phyloP scores from a whole-genome alignment of 306 rosid genomes.

The Glycine tomentella region DNA sequence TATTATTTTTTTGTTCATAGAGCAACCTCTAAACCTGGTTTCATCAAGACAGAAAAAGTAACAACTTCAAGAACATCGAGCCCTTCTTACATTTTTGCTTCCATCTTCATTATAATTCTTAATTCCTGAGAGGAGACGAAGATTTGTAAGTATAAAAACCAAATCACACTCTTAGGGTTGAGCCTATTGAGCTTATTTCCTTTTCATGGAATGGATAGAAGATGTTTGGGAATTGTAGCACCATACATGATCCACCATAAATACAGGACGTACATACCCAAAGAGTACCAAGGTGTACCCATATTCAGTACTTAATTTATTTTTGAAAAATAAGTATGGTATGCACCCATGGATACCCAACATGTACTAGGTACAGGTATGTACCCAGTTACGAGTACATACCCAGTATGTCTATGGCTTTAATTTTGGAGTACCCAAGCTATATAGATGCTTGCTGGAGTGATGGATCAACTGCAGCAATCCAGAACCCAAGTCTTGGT shows the following conservation, averaged over 20 bases:
- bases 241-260: not conserved
- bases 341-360: not conserved
- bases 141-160: not conserved
- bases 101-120: not conserved
- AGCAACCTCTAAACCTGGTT: not conserved
- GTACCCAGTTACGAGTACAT: not conserved
- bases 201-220: not conserved
- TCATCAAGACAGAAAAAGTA: not conserved
- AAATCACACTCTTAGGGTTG: not conserved
- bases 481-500: conserved; percentile 40
- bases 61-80: not conserved
- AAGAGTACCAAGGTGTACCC: not conserved
- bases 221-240: not conserved
- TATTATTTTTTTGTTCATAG: not conserved
- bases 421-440: not conserved
- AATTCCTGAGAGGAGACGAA: not conserved
- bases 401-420: not conserved
- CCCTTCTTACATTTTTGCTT: not conserved
- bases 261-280: not conserved
- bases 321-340: not conserved
- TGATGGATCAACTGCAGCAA: conserved; percentile 53
- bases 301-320: not conserved
- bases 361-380: not conserved
- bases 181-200: not conserved
- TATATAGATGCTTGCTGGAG: conserved; percentile 30